Evolutionary conservation across 2,329 filamentous ascomycete genomes (phyloP).

Genomic region (Neofusicoccum cordaticola): DNA sequence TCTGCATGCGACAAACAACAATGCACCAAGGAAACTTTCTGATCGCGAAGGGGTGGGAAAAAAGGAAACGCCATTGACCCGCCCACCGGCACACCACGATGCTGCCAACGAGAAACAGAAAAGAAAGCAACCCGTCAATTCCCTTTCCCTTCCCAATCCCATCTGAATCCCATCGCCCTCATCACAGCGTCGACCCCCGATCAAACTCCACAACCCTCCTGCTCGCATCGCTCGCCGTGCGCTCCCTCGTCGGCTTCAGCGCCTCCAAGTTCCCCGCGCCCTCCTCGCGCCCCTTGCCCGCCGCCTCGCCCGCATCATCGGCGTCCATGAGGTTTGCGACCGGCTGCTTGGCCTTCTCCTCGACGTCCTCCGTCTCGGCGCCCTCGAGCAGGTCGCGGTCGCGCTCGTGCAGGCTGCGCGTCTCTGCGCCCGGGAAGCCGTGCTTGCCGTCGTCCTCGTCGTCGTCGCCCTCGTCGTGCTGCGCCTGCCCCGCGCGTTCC

Average conservation of each 20-base stretch:
- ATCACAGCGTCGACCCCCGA: slow-evolving; percentile 7
- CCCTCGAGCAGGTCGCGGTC: slow-evolving; percentile 49
- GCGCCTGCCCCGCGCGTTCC: slow-evolving; percentile 69
- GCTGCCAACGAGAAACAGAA: no score
- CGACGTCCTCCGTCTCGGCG: slow-evolving; percentile 47
- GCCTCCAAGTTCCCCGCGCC: slow-evolving; percentile 23
- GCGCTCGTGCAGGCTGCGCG: slow-evolving; percentile 20
- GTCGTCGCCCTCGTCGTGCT: slow-evolving; percentile 53
- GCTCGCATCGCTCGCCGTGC: neutral
- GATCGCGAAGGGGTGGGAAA: no score
- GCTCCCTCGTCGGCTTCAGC: slow-evolving; percentile 24
- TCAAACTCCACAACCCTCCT: slow-evolving; percentile 38
- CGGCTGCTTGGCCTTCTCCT: neutral
- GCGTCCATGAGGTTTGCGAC: slow-evolving; percentile 4
- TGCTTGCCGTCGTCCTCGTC: slow-evolving; percentile 67
- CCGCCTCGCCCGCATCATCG: neutral
- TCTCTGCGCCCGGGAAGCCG: slow-evolving; percentile 19
- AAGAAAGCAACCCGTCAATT: neutral
- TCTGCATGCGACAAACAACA: no score
- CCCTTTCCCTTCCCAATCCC: neutral
- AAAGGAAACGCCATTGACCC: no score
- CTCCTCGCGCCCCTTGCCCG: neutral
- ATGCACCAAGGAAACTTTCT: no score
- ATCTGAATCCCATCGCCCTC: neutral
- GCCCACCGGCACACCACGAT: no score